Conservation (phyloP, 352 stramenopile genomes). For the Phytophthora pseudosyringae region DNA sequence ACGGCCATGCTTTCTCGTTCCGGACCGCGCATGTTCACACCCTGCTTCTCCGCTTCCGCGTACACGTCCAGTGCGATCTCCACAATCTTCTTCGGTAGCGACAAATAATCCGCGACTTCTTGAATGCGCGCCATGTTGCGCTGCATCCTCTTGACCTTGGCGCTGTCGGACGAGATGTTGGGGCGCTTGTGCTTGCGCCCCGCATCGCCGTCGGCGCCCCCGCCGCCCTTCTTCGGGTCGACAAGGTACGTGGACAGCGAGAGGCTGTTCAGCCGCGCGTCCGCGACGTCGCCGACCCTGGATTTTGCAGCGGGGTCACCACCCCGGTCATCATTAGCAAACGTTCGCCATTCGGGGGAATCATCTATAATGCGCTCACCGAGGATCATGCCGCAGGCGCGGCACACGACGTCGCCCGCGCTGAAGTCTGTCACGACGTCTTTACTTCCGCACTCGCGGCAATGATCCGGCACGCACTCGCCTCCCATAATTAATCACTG, state of each 20-base stretch:
- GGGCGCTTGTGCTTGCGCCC: constrained; percentile 56
- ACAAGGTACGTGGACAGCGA: constrained; percentile 79
- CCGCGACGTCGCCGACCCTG: constrained; percentile 74
- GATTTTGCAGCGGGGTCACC: constrained; percentile 81
- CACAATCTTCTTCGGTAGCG: constrained; percentile 75
- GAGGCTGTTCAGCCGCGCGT: constrained; percentile 63
- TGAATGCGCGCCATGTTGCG: constrained; percentile 71
- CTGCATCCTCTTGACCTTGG: constrained; percentile 72
- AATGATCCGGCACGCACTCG: constrained; percentile 70
- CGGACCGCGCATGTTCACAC: constrained; percentile 61
- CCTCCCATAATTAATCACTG: constrained; percentile 46
- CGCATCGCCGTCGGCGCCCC: constrained; percentile 27
- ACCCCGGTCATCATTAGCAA: constrained; percentile 89
- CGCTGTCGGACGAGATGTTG: constrained; percentile 64
- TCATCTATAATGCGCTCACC: constrained; percentile 90
- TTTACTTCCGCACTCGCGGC: constrained; percentile 68
- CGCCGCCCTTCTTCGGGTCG: constrained; percentile 49
- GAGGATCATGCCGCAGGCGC: constrained; percentile 84
- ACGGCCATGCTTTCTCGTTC: constrained; percentile 75
- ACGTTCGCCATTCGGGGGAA: constrained; percentile 86
- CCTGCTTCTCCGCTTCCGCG: constrained; percentile 69
- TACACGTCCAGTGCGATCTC: constrained; percentile 78
- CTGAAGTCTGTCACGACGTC: constrained; percentile 86
- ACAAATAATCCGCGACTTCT: constrained; percentile 67
- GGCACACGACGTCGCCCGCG: constrained; percentile 84